phyloP scores from a whole-genome alignment of 2,329 filamentous ascomycete species.

The Cytospora piceicola region DNA sequence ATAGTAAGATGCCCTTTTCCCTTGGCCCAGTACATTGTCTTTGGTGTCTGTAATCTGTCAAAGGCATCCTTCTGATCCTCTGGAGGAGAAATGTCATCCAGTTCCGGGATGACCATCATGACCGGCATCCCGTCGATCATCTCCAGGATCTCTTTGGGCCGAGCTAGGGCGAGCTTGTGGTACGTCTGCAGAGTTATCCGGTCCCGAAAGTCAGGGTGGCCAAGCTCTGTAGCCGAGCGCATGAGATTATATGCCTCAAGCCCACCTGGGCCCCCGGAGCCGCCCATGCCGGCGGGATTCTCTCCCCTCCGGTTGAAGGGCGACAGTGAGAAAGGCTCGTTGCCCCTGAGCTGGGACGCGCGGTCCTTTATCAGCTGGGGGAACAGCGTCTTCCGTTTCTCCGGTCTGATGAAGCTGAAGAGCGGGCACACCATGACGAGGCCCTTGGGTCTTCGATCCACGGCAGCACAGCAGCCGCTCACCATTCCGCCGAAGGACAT shows the following conservation, averaged over 20 bases:
- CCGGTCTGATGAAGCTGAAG: background rate
- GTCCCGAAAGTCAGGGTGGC: background rate
- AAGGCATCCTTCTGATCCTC: slow-evolving; percentile 25
- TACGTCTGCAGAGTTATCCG: slow-evolving; percentile 11
- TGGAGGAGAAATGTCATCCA: slow-evolving; percentile 38
- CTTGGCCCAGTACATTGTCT: slow-evolving; percentile 7
- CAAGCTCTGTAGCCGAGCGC: background rate
- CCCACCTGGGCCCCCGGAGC: background rate
- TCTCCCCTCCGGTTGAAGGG: background rate
- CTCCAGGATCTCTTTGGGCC: background rate
- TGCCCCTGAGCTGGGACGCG: background rate
- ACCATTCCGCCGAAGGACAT: background rate
- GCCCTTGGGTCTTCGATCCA: background rate
- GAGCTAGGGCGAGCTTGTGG: slow-evolving; percentile 1
- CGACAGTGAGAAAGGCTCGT: background rate
- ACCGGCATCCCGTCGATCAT: slow-evolving; percentile 24
- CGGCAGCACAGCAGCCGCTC: background rate
- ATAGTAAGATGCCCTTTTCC: slow-evolving; percentile 16
- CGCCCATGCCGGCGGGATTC: background rate
- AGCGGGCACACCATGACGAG: slow-evolving; percentile 3
- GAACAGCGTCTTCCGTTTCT: background rate
- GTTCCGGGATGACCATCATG: slow-evolving; percentile 37
- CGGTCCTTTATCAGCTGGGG: slow-evolving; percentile 1
- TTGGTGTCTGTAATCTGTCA: slow-evolving; percentile 7
- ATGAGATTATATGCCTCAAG: slow-evolving; percentile 5